Base-by-base conservation (phyloP, 306 rosid genomes). In the Casuarina glauca region DNA sequence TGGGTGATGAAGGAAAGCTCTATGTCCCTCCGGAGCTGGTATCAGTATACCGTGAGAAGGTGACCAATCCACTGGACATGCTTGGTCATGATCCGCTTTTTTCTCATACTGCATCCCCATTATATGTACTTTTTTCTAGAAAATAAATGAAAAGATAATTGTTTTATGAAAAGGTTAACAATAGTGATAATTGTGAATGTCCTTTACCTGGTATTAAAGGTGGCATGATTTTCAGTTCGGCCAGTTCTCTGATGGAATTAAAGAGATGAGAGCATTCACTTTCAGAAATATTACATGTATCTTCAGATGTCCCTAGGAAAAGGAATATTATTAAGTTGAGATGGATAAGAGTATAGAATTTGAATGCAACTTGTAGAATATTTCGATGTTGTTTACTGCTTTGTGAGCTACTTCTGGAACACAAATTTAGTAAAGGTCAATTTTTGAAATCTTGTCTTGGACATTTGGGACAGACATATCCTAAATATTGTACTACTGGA, bases 1-100 rank as follows among this genome's bases (percentile, higher is more conserved):
- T 93, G 97, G 99, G 99, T 73, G 99, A 93, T 78, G 97, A 91
- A 86, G 99, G 97, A 76, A 95, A 89, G 88, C 91, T 95, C 48
- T 93, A 93, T 84, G 96, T 95, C 75, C 97, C 99, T 64, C 73
- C 61, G 80, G 97, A 95, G 69, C 82, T 92, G 80, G 89, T 93
- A 48, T 84, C 93, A n/a, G 96, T 95, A 41, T 95, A 95, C 76
- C 97, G 97, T 9, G 93, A 95, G 81, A 95, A 87, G 97, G 99
- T 95, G 82, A 72, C 58, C 78, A 41, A 78, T 77, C 74, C 39
- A 15, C 52, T 46, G 76, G 54, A 26, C 9, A 16, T 8, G 52
- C 11, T 55, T 45, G 2, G 43, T 10, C 10, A 32, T 61, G 16
- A 45, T 13, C 45, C 49, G 39, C 46, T 49, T n/a, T 46, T 48